Percentiles rank a stretch among this genome's conserved stretches.
phyloP scores from a whole-genome alignment of 192 early-diverging fungal species.

The Rhizophagus clarus region DNA sequence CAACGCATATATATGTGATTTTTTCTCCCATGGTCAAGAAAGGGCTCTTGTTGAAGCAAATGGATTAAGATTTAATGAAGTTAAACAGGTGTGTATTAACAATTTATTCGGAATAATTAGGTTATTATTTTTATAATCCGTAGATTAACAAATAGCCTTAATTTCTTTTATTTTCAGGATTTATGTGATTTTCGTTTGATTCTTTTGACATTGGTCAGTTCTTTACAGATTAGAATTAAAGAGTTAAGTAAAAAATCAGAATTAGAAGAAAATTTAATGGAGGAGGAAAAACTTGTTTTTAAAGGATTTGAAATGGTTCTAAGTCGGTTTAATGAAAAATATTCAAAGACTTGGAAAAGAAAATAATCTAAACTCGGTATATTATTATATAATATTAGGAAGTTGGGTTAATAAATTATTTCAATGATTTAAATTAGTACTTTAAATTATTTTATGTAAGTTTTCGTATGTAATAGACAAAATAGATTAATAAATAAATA shows the following conservation, averaged over 20 bases:
- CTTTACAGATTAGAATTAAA: background rate
- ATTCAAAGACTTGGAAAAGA: background rate
- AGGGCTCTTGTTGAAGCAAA: slow-evolving; percentile 23
- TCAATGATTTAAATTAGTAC: too few species aligned
- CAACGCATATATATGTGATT: slow-evolving; percentile 29
- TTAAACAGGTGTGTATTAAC: slow-evolving; percentile 11
- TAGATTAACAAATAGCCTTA: background rate
- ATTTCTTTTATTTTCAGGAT: background rate
- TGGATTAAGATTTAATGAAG: slow-evolving; percentile 25
- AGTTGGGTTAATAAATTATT: too few species aligned
- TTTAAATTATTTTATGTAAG: too few species aligned
- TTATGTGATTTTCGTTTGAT: slow-evolving; percentile 22
- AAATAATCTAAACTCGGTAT: too few species aligned
- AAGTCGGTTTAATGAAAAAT: slow-evolving; percentile 13
- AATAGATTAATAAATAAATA: too few species aligned
- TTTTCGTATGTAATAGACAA: too few species aligned
- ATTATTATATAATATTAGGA: too few species aligned
- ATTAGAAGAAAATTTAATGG: background rate
- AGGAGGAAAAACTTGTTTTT: background rate
- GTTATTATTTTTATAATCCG: background rate
- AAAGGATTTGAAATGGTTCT: slow-evolving; percentile 10
- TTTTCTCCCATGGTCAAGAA: slow-evolving; percentile 29
- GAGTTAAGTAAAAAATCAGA: background rate
- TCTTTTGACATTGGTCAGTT: background rate
- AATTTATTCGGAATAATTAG: too few species aligned